Base-by-base conservation (phyloP, 2,329 filamentous ascomycete genomes). In the Fusarium chlamydosporum region DNA sequence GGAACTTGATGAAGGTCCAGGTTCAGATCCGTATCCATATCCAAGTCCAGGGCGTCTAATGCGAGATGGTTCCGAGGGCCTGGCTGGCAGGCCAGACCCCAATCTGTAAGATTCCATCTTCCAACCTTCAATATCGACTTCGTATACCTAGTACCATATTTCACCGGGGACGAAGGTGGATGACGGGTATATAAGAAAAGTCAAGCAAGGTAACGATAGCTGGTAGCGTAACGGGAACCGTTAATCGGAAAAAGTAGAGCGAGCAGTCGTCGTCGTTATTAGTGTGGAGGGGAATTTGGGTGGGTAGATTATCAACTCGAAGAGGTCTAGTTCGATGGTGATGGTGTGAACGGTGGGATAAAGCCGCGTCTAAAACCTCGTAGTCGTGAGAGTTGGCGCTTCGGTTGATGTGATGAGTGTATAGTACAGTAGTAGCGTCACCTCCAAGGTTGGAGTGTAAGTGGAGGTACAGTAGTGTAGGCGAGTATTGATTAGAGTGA, bases 21-120 rank as follows among this genome's bases (percentile, higher is more conserved):
- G 41, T 34, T 78, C 74, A 26, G 71, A 58, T 51, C 65, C 45
- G 27, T 37, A 23, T 40, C 34, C 54, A n/a, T 34, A 29, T 45
- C 58, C 58, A 37, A 23, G 41, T 34, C 76, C 74, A 40, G 72
- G 64, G 50, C 69, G 75, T 58, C 75, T 74, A 11, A 74, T 69
- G 58, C 77, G 72, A 68, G 75, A 69, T 51, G 76, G 74, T 47
- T 83, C 80, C 37, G 75, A 76, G 68, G 81, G 78, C 61, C 80
- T 78, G 60, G 78, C 72, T 13, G 80, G 81, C 50, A 82, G 76
- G 59, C 82, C 80, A 69, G 78, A 80, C 57, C 78, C 78, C 64
- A 75, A 75, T 73, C 77, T 79, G 56, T 78, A 75, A 72, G 81
- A 80, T 76, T 81, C 80, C 82, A 84, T 84, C 65, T 60, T 80